These are phyloP conservation scores for Neurospora africana DNA, from an alignment of 495 filamentous ascomycete genomes.

Conservation along the genomic window DNA sequence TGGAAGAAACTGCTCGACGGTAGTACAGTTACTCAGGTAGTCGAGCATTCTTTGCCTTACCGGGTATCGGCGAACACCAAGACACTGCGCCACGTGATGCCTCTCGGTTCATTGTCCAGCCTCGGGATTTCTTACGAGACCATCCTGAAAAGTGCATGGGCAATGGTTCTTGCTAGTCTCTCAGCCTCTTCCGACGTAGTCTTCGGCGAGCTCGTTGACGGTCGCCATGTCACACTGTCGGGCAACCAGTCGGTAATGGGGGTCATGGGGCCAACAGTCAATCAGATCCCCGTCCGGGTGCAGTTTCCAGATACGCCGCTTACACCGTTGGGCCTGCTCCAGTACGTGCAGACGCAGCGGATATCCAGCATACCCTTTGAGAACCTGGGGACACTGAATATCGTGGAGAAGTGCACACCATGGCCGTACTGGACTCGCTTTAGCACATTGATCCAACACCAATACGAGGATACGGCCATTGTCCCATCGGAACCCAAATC, in stretches of 20 bases:
- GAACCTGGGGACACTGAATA: slow-evolving; percentile 30
- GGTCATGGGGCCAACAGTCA: slow-evolving; percentile 35
- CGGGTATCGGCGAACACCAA: slow-evolving; percentile 22
- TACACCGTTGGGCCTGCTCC: slow-evolving; percentile 31
- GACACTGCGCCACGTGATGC: slow-evolving; percentile 26
- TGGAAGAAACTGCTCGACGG: slow-evolving; percentile 34
- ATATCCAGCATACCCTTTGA: slow-evolving; percentile 31
- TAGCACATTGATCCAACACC: slow-evolving; percentile 34
- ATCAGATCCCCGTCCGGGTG: slow-evolving; percentile 33
- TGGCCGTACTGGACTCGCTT: slow-evolving; percentile 42
- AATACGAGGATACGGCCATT: slow-evolving; percentile 26
- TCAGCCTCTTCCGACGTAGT: slow-evolving; percentile 35
- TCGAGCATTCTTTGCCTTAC: slow-evolving; percentile 29
- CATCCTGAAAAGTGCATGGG: slow-evolving; percentile 38
- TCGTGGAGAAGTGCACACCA: slow-evolving; percentile 36
- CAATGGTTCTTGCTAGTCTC: slow-evolving; percentile 35
- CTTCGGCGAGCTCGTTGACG: slow-evolving; percentile 40
- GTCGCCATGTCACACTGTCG: slow-evolving; percentile 31
- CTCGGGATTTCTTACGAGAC: slow-evolving; percentile 29
- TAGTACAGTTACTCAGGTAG: slow-evolving; percentile 30
- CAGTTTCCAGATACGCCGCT: slow-evolving; percentile 30
- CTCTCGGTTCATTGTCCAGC: slow-evolving; percentile 24
- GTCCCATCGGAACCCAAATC: slow-evolving; percentile 20
- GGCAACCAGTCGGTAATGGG: slow-evolving; percentile 25
- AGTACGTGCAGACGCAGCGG: slow-evolving; percentile 30